Evolutionary conservation across 2,329 filamentous ascomycete species (phyloP).

Genomic region (Talaromyces sp.): DNA sequence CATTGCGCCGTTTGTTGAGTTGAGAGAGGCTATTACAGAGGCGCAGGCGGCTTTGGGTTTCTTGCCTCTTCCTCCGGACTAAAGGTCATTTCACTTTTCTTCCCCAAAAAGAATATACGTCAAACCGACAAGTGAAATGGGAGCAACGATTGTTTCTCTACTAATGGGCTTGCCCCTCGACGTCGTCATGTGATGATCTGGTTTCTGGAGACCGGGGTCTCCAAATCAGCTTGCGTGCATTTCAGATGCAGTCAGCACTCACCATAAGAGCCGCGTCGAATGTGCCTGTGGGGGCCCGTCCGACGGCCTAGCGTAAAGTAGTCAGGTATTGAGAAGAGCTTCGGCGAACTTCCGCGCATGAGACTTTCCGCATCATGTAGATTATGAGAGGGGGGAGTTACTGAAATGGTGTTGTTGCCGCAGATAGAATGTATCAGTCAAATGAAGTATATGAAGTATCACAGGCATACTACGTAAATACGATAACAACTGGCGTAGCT

Average conservation of each 20-base stretch:
- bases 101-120: neutral
- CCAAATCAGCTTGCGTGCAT: neutral
- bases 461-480: too few species aligned
- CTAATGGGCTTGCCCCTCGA: neutral
- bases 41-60: constrained; percentile 36
- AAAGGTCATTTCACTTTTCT: too few species aligned
- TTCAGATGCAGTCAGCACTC: neutral
- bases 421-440: too few species aligned
- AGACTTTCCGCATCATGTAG: neutral
- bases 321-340: neutral
- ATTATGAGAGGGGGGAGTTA: neutral
- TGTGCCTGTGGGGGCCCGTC: neutral
- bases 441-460: too few species aligned
- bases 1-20: constrained; percentile 33
- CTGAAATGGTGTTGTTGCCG: neutral
- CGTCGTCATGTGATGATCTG: neutral
- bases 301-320: neutral
- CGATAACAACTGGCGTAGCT: neutral
- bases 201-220: neutral
- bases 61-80: constrained; percentile 31
- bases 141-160: neutral
- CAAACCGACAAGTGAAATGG: neutral
- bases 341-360: neutral
- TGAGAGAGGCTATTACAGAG: constrained; percentile 37
- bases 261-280: neutral